A percentile compares a stretch with the other conserved stretches of the same genome.
These are phyloP conservation scores for Protea cynaroides DNA, from an alignment of 164 flowering plant genomes.

Conservation along the genomic window DNA sequence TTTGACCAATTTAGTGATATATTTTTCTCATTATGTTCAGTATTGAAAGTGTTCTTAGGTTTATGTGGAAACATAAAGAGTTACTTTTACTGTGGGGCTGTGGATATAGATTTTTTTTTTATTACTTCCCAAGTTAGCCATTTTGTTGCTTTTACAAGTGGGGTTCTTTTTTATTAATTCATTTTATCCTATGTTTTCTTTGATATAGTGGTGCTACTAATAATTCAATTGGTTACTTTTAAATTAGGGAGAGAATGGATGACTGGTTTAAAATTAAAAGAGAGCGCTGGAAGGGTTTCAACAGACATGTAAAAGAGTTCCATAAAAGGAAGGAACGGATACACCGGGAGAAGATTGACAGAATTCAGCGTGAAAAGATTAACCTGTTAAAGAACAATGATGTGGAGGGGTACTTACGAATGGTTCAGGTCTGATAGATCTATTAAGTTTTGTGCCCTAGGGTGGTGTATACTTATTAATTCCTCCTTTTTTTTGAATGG, in stretches of 20 bases:
- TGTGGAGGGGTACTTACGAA: constrained; percentile 96
- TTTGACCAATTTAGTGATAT: constrained; percentile 1
- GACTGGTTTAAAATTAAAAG: constrained; percentile 79
- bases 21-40: neutral
- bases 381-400: constrained; percentile 93
- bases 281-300: constrained; percentile 90
- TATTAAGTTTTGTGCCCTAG: neutral
- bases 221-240: constrained; percentile 6
- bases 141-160: neutral
- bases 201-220: neutral
- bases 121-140: neutral
- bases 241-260: constrained; percentile 80
- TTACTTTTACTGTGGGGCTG: neutral
- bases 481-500: too few relatives aligned
- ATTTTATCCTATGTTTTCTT: neutral
- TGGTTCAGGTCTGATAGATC: constrained; percentile 78
- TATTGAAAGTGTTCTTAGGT: neutral
- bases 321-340: constrained; percentile 92
- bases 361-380: constrained; percentile 98
- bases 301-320: constrained; percentile 85
- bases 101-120: neutral
- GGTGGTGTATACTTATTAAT: neutral
- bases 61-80: neutral
- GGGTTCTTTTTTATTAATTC: neutral
- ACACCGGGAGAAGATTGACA: constrained; percentile 94